Percentiles rank a stretch among this genome's conserved stretches.
phyloP scores from a whole-genome alignment of 495 filamentous ascomycete species.

The Sabuloglossum arenarium region DNA sequence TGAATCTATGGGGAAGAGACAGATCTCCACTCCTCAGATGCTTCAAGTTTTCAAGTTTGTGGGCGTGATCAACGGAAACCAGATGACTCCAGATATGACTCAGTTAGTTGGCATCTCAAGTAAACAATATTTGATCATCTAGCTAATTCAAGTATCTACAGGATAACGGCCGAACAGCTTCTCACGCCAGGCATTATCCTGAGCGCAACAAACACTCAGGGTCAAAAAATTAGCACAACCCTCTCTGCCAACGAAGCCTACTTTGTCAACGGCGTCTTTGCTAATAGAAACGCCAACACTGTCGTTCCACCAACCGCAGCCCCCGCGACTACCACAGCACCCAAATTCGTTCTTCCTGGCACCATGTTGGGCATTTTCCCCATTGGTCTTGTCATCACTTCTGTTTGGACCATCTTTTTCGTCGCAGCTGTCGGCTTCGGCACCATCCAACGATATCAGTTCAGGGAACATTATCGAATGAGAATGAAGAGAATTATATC shows the following conservation, averaged over 20 bases:
- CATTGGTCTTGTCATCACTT: conserved; percentile 41
- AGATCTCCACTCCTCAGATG: conserved; percentile 1
- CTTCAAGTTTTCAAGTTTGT: conserved; percentile 14
- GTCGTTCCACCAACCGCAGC: conserved; percentile 15
- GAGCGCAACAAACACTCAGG: conserved; percentile 23
- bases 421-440: conserved; percentile 36
- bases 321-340: conserved; percentile 11
- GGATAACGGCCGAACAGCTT: neutral
- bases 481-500: conserved; percentile 17
- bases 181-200: conserved; percentile 2
- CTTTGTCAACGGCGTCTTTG: conserved; percentile 50
- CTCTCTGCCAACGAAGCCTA: conserved; percentile 43
- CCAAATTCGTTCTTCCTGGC: conserved; percentile 40
- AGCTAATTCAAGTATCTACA: neutral
- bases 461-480: conserved; percentile 36
- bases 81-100: conserved; percentile 13
- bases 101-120: conserved; percentile 8
- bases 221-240: conserved; percentile 29
- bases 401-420: conserved; percentile 35
- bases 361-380: conserved; percentile 46
- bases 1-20: conserved; percentile 7
- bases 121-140: neutral
- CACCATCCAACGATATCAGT: conserved; percentile 39
- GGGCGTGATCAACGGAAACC: conserved; percentile 13
- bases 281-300: conserved; percentile 23